A percentile compares a stretch with the other conserved stretches of the same genome.
Evolutionary conservation across 1,284 basidiomycete genomes (phyloP).

Genomic region (Irpex lacteus): DNA sequence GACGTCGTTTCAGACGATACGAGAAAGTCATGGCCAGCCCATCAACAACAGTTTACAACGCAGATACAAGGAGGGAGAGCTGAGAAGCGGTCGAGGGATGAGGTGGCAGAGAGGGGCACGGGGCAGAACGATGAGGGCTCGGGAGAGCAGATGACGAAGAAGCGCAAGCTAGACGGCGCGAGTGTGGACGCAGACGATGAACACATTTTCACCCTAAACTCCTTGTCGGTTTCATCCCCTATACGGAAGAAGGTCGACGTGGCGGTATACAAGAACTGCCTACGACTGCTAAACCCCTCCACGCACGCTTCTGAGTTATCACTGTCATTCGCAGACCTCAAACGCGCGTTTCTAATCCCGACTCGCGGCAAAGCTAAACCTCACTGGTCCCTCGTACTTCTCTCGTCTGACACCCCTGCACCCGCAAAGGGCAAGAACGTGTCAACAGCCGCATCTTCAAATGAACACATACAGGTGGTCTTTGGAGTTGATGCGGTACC

Average conservation of each 20-base stretch:
- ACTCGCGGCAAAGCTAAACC: slow-evolving; percentile 63
- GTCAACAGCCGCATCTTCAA: slow-evolving; percentile 25
- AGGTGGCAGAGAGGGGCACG: slow-evolving; percentile 5
- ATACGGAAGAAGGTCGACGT: slow-evolving; percentile 69
- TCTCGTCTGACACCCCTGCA: slow-evolving; percentile 45
- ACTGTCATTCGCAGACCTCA: slow-evolving; percentile 43
- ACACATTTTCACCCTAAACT: slow-evolving; percentile 52
- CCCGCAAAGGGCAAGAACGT: slow-evolving; percentile 29
- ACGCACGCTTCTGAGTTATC: slow-evolving; percentile 44
- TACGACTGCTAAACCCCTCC: slow-evolving; percentile 47
- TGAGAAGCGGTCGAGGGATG: slow-evolving; percentile 23
- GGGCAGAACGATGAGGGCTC: too few relatives aligned
- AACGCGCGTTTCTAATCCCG: slow-evolving; percentile 61
- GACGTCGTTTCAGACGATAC: slow-evolving; percentile 1
- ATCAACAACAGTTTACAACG: slow-evolving; percentile 2
- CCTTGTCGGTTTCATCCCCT: slow-evolving; percentile 62
- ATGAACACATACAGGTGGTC: slow-evolving; percentile 43
- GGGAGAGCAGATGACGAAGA: slow-evolving; percentile 1
- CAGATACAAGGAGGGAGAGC: slow-evolving; percentile 1
- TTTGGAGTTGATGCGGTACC: slow-evolving; percentile 62
- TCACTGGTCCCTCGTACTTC: slow-evolving; percentile 64
- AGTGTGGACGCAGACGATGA: slow-evolving; percentile 29
- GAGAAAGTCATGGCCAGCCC: slow-evolving; percentile 5
- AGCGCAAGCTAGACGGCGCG: neutral
- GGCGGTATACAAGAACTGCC: slow-evolving; percentile 43